Base-by-base conservation (phyloP, 352 stramenopile genomes). In the Phytopythium litorale region DNA sequence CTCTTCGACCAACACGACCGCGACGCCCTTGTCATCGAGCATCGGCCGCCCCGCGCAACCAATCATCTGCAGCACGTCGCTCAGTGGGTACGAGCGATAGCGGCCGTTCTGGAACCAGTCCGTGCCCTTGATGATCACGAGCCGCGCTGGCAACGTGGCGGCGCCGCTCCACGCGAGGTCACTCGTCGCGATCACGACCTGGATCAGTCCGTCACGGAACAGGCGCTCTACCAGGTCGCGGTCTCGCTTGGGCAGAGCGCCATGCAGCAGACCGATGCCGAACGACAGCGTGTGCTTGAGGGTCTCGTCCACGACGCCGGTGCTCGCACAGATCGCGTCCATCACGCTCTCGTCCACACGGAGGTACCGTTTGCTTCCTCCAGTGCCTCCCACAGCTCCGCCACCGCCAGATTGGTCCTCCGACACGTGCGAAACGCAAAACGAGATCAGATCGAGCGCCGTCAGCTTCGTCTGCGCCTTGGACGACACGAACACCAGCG, bases 21-120 rank as follows among this genome's bases (percentile, higher is more conserved):
- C 98, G 37, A 98, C 81, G 38, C 96, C 96, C 69, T 92, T 88
- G 21, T 91, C 91, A 72, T 99, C 97, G 68, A 99, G 97, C 48
- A 98, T 79, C 25, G 97, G 97, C 4, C 97, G 87, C 11, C 98
- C 97, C 5, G 97, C 97, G 56, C 98, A 81, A 15, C 98, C 98
- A 81, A 99, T 99, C 97, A 99, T 99, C 72, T 99, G 97, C n/a
- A 99, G 70, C 37, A 99, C 78, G 72, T 99, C 97, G 15, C 97
- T 99, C 57, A 99, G 84, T 33, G 97, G 94, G 67, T 99, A 99
- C 66, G 99, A 98, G 23, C 98, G 91, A 75, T 99, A 99, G 21
- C 97, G 79, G 9, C 88, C 91, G 43, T 88, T 86, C 18, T 87
- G 71, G 78, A 98, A 99, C 65, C 93, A 99, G 66, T 99, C 96